Percentiles rank a stretch among this genome's conserved stretches.
Conservation (phyloP, 2,329 filamentous ascomycete species). For the Aureobasidium vineae region DNA sequence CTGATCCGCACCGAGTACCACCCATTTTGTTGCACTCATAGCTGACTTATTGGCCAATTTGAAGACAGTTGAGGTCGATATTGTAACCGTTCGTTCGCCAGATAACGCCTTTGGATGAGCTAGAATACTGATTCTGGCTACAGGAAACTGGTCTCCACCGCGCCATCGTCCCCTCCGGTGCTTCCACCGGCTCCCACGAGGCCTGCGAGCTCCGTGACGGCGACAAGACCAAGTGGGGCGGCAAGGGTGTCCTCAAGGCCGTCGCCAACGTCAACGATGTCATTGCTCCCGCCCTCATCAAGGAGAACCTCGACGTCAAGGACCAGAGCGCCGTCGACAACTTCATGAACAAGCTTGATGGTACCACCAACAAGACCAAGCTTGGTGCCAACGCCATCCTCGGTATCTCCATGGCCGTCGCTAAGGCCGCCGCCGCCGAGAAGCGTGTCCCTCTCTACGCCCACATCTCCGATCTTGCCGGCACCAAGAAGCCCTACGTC, state of each 20-base stretch:
- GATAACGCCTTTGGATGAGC: no score
- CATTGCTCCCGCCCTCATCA: slow-evolving; percentile 56
- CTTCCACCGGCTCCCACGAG: slow-evolving; percentile 71
- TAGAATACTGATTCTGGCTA: no score
- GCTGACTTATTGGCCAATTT: background rate
- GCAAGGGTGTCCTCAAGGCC: slow-evolving; percentile 57
- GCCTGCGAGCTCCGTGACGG: slow-evolving; percentile 51
- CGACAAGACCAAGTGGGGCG: slow-evolving; percentile 54
- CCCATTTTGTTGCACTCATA: slow-evolving; percentile 40
- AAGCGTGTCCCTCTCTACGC: slow-evolving; percentile 58
- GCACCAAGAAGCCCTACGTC: slow-evolving; percentile 55
- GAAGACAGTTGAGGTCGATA: no score
- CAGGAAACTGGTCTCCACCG: slow-evolving; percentile 88
- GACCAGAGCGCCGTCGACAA: slow-evolving; percentile 55
- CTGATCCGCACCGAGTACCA: slow-evolving; percentile 56
- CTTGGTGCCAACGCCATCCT: slow-evolving; percentile 61
- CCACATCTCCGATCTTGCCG: slow-evolving; percentile 55
- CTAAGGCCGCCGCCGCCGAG: slow-evolving; percentile 57
- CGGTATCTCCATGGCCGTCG: slow-evolving; percentile 59
- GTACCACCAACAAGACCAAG: slow-evolving; percentile 59
- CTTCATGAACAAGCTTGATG: slow-evolving; percentile 56
- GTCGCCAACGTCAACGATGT: slow-evolving; percentile 56
- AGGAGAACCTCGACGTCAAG: slow-evolving; percentile 54
- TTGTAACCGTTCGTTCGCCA: background rate
- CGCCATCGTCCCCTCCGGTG: slow-evolving; percentile 94